These are phyloP conservation scores for Apiospora rasikravindrae DNA, from an alignment of 2,329 filamentous ascomycete species.

Conservation along the genomic window DNA sequence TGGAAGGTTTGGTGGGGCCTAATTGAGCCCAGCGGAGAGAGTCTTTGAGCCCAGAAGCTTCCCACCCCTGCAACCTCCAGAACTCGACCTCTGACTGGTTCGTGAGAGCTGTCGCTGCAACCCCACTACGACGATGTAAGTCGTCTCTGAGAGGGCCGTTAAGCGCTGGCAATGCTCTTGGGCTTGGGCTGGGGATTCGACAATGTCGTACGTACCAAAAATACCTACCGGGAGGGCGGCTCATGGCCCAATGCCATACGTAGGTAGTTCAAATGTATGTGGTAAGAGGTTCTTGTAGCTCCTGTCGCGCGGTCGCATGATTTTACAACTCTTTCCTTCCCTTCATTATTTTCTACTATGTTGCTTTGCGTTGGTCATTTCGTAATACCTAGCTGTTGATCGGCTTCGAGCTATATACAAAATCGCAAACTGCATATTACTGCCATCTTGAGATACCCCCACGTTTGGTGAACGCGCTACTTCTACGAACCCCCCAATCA, in stretches of 20 bases:
- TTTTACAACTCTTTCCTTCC: neutral
- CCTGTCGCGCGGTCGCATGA: neutral
- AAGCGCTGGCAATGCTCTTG: constrained; percentile 15
- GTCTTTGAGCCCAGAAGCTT: neutral
- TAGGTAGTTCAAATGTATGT: neutral
- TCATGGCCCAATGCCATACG: neutral
- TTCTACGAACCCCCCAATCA: neutral
- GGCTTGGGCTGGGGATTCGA: constrained; percentile 4
- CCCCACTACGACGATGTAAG: constrained; percentile 17
- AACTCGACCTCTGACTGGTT: neutral
- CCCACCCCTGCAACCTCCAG: neutral
- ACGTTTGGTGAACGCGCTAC: neutral
- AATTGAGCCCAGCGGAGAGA: neutral
- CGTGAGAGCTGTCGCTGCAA: neutral
- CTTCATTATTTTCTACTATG: neutral
- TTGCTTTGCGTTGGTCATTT: neutral
- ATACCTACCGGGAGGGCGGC: neutral
- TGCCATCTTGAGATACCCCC: neutral
- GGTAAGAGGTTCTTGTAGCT: neutral
- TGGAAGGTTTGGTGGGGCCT: neutral
- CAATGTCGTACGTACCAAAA: constrained; percentile 5
- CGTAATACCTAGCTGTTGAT: constrained; percentile 10
- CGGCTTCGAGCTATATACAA: neutral
- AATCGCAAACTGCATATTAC: neutral
- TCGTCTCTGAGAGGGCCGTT: constrained; percentile 18